A percentile compares a stretch with the other conserved stretches of the same genome.
These are phyloP conservation scores for Metarhizium guizhouense DNA, from an alignment of 2,329 filamentous ascomycete species.

Conservation along the genomic window DNA sequence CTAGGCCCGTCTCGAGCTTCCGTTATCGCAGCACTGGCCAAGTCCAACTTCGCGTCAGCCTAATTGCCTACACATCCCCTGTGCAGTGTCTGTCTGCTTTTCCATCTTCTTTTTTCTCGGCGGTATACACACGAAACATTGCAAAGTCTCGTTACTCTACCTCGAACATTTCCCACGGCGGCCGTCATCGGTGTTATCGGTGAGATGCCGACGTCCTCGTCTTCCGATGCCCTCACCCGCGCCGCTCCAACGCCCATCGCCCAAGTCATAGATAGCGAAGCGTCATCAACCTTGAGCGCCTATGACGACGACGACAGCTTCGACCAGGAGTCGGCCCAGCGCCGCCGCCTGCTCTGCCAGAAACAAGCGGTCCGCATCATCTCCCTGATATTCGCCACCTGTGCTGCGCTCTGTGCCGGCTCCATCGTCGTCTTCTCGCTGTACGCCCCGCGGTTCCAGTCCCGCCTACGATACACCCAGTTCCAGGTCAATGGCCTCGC, in stretches of 20 bases:
- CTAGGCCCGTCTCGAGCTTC: neutral
- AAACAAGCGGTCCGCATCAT: conserved; percentile 30
- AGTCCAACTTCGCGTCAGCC: no score
- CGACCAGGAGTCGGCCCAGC: conserved; percentile 9
- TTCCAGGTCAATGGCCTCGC: conserved; percentile 86
- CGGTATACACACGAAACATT: neutral
- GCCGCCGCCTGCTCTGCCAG: conserved; percentile 15
- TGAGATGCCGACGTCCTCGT: conserved; percentile 4
- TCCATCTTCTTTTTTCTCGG: neutral
- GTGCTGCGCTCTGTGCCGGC: conserved; percentile 67
- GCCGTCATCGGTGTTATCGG: neutral
- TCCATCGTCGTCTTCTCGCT: conserved; percentile 91
- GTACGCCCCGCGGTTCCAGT: conserved; percentile 85
- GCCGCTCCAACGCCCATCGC: neutral
- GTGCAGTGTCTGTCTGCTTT: neutral
- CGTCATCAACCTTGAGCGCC: conserved; percentile 2
- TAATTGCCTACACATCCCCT: neutral
- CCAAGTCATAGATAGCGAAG: neutral
- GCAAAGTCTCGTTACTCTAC: neutral
- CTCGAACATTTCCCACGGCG: neutral
- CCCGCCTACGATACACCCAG: conserved; percentile 78
- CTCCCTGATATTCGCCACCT: conserved; percentile 45
- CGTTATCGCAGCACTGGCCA: no score
- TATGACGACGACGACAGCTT: conserved; percentile 8
- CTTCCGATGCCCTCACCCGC: conserved; percentile 1